A percentile compares a stretch with the other conserved stretches of the same genome.
phyloP scores from a whole-genome alignment of 331 rosid species.

The Prunus yedoensis region DNA sequence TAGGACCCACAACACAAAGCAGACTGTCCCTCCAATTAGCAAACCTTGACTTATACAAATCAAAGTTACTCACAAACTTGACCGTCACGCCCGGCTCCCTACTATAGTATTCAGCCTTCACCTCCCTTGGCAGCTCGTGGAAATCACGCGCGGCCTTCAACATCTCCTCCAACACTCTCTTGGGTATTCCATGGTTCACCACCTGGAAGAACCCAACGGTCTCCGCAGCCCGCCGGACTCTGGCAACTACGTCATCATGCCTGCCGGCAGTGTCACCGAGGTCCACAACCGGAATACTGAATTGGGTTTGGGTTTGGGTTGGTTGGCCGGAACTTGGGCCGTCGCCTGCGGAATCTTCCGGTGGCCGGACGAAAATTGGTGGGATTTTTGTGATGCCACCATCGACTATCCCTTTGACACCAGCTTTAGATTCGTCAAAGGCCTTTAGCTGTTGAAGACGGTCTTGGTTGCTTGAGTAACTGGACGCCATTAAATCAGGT shows the following conservation, averaged over 20 bases:
- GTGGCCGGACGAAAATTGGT: constrained; percentile 8
- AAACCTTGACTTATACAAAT: constrained; percentile 2
- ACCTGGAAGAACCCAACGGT: constrained; percentile 41
- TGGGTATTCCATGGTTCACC: constrained; percentile 44
- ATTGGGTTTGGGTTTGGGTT: background rate
- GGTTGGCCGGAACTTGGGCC: background rate
- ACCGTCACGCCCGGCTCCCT: constrained; percentile 7
- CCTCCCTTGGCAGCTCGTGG: constrained; percentile 26
- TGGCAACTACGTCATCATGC: background rate
- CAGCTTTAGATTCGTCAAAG: constrained; percentile 27
- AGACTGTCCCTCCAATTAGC: constrained; percentile 36
- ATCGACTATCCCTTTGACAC: constrained; percentile 25
- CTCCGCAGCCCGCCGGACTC: constrained; percentile 21
- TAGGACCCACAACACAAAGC: constrained; percentile 14
- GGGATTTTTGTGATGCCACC: constrained; percentile 28
- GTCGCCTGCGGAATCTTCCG: background rate
- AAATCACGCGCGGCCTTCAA: constrained; percentile 23
- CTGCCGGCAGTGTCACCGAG: background rate
- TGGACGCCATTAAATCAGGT: background rate
- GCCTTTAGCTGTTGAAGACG: constrained; percentile 19
- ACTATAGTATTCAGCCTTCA: constrained; percentile 27
- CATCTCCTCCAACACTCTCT: constrained; percentile 25
- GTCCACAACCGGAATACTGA: constrained; percentile 28
- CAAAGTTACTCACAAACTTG: constrained; percentile 19
- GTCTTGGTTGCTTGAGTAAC: background rate